Base-by-base conservation (phyloP, 768 basidiomycete genomes). In the Pleurotus giganteus region DNA sequence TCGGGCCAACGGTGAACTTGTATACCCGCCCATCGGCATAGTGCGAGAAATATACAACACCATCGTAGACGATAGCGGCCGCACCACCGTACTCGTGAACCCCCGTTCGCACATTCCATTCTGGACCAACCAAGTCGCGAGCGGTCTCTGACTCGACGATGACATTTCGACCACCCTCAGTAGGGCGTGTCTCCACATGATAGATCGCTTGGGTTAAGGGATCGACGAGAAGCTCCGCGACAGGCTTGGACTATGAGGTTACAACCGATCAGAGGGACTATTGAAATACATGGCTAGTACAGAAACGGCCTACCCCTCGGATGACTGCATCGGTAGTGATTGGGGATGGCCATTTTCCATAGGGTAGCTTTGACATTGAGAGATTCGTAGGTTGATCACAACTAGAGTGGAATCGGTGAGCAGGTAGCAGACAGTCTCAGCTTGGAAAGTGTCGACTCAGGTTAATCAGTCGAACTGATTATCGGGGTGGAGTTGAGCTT, bases 51-150 rank as follows among this genome's bases (percentile, higher is more conserved):
- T 84, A 84, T 6, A 80, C 67, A 9, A 71, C 66, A 5, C 74
- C 77, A 36, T 71, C 72, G 55, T 79, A 68, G 1, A 81, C 82
- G 17, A 79, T 74, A 1, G 82, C 83, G 1, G 84, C 70, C 2
- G 76, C 81, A 11, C 89, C 89, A 0, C 89, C 88, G 50, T 89
- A 89, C 64, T 89, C 88, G 23, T 88, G 81, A 2, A 89, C 86
- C 13, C 74, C 65, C 0, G 80, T 78, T 29, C 80, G 74, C 4
- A 74, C 82, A 63, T 79, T 86, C 71, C 74, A 87, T 1, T 74
- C 74, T 36, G 72, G 66, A 3, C 76, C 78, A 17, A 84, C 73
- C 23, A 85, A 61, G 39, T 84, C 84, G 44, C 64, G 57, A 13
- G 69, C 64, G 26, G 63, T 61, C 27, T 68, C 51, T 0, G 76